Conservation (phyloP, 768 basidiomycete genomes). For the Phallus indusiatus region DNA sequence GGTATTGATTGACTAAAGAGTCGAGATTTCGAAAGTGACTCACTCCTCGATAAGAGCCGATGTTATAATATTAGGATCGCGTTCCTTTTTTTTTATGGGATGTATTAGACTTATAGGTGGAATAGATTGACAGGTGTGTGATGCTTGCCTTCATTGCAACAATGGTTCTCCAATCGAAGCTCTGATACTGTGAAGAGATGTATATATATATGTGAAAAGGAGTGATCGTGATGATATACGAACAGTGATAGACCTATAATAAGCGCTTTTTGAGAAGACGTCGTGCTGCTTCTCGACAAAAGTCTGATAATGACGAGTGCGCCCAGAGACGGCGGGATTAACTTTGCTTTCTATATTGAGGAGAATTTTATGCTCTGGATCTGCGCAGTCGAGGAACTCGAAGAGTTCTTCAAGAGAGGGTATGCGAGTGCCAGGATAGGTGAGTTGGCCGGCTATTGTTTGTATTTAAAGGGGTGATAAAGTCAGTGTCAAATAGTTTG, state of each 20-base stretch:
- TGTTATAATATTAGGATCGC: conserved; percentile 46
- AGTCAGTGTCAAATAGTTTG: conserved; percentile 3
- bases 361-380: conserved; percentile 46
- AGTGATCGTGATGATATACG: conserved; percentile 13
- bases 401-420: conserved; percentile 70
- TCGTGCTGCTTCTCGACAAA: conserved; percentile 57
- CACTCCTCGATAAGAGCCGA: conserved; percentile 63
- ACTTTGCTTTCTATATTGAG: conserved; percentile 82
- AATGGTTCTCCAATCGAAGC: conserved; percentile 75
- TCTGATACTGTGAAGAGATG: conserved; percentile 47
- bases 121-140: neutral
- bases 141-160: conserved; percentile 60
- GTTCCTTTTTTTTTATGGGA: conserved; percentile 27
- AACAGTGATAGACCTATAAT: conserved; percentile 55
- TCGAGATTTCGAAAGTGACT: conserved; percentile 16
- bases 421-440: conserved; percentile 60
- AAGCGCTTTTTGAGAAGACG: conserved; percentile 49
- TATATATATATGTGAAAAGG: neutral
- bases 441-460: conserved; percentile 49
- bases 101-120: neutral
- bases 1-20: neutral
- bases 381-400: conserved; percentile 64
- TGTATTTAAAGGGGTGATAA: neutral
- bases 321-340: conserved; percentile 41
- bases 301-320: conserved; percentile 43